Base-by-base conservation (phyloP, 768 basidiomycete species). In the Rhodocollybia butyracea region DNA sequence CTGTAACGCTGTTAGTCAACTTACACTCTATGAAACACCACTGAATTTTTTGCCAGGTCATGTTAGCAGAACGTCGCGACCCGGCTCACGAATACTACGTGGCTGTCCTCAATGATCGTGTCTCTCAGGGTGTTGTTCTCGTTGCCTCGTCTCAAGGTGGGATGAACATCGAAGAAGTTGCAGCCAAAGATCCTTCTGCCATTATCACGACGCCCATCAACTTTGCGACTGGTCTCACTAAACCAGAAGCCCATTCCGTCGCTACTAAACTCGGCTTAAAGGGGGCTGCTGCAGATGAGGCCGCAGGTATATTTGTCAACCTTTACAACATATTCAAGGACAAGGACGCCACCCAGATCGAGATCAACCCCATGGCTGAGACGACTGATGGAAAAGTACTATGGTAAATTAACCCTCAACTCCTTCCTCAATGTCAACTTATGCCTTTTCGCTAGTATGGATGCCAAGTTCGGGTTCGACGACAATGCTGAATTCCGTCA, bases 151-250 rank as follows among this genome's bases (percentile, higher is more conserved):
- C 81, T 19, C 94, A 98, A 68, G 97, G 97, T 54, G 97, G 97
- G 55, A 99, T 99, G 97, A 98, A 98, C 74, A 99, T 99, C 66
- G 97, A 99, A 71, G 97, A 99, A 65, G 97, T 99, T 45, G 97
- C 97, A 26, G 91, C 92, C 29, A 93, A 95, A 63, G 93, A 97
- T 66, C 97, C 97, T 32, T 74, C 76, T 34, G 91, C 97, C 38
- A 98, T 99, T 72, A 93, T 98, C 65, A 98, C 95, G 43, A 94
- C 90, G 11, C 90, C 93, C 45, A 91, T 99, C 63, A 77, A 89
- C 69, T 92, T 90, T 60, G 75, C 88, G 54, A 87, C 83, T 12
- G 96, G 96, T 6, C 77, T 99, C 27, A 82, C 82, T 58, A 81
- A 86, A 61, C 70, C 73, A 22, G 81, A 86, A 45, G 96, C 91